phyloP scores from a whole-genome alignment of 768 basidiomycete genomes.

The Boletus rubroflammeus region DNA sequence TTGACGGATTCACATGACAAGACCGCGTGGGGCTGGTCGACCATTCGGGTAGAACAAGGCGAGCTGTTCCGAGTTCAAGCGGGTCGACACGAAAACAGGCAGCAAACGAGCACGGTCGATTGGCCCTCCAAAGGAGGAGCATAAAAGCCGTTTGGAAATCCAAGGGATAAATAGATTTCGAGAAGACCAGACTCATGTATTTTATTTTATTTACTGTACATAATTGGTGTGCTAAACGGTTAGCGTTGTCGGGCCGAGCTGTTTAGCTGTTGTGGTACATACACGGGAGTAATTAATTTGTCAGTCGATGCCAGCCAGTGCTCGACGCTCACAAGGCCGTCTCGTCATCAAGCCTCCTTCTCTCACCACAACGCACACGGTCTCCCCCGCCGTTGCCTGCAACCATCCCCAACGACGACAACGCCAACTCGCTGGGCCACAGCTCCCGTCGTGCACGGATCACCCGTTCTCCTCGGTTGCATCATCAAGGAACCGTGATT shows the following conservation, averaged over 20 bases:
- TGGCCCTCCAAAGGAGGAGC: too few relatives aligned
- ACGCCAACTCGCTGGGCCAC: background rate
- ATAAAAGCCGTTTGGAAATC: background rate
- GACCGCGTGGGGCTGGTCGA: constrained; percentile 6
- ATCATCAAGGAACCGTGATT: constrained; percentile 29
- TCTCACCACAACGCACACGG: constrained; percentile 20
- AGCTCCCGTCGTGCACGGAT: constrained; percentile 14
- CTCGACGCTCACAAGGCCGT: constrained; percentile 16
- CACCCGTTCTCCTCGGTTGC: constrained; percentile 22
- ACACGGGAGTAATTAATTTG: constrained; percentile 26
- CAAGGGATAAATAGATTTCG: background rate
- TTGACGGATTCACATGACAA: constrained; percentile 10
- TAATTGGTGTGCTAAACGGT: background rate
- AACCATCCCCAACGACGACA: constrained; percentile 13
- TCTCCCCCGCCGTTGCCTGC: background rate
- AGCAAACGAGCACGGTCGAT: background rate
- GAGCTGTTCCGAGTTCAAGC: constrained; percentile 6
- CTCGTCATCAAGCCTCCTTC: constrained; percentile 17
- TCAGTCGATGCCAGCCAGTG: constrained; percentile 13
- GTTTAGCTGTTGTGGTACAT: constrained; percentile 1
- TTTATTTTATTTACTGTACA: background rate
- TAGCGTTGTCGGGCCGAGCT: constrained; percentile 17
- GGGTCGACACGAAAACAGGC: constrained; percentile 5
- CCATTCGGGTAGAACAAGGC: background rate
- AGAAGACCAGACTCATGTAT: background rate